Base-by-base conservation (phyloP, 2,329 filamentous ascomycete genomes). In the Fusarium longipes region DNA sequence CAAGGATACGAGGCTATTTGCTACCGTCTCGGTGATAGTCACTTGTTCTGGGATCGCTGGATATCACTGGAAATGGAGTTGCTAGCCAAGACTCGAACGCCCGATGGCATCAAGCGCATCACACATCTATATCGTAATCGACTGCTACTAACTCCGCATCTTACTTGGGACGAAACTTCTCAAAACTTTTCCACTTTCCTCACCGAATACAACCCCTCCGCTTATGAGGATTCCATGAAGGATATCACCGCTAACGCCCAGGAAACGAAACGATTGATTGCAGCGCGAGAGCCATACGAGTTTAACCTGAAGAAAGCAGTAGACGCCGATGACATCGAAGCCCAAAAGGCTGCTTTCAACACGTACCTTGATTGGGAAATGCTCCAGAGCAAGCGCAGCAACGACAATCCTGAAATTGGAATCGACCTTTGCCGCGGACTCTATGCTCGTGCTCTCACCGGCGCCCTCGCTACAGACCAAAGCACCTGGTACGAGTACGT, bases 311-410 rank as follows among this genome's bases (percentile, higher is more conserved):
- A 83, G 52, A 82, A 84, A 62, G 89, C 90, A 8, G 76, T 80
- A 17, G 82, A 87, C 53, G 78, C 84, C 9, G 84, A 82, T 56
- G 86, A 92, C 68, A 76, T 80, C 27, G 84, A 86, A 12, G 82
- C 82, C 6, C 82, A 91, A 57, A 83, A 82, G 70, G 70, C 77
- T 20, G 76, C 79, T 40, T 82, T 89, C 79, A 79, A 77, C 6
- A 87, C 91, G 55, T 99, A 99, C 73, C 82, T 98, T 18, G 89
- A 92, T 53, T 97, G 93, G 91, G 96, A 99, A 81, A 85, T 90
- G 72, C 82, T 79, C 18, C 87, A 89, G 73, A 83, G 82, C 66
- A 85, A 85, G 69, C 73, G 73, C 36, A 88, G 83, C 49, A 81
- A 81, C 39, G 82, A 82, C 48, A 78, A 80, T 47, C 75, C 78